Evolutionary conservation across 2,329 filamentous ascomycete species (phyloP), one percentile per base, ranked within the genome.

Genomic region (Aspergillus costaricaensis): DNA sequence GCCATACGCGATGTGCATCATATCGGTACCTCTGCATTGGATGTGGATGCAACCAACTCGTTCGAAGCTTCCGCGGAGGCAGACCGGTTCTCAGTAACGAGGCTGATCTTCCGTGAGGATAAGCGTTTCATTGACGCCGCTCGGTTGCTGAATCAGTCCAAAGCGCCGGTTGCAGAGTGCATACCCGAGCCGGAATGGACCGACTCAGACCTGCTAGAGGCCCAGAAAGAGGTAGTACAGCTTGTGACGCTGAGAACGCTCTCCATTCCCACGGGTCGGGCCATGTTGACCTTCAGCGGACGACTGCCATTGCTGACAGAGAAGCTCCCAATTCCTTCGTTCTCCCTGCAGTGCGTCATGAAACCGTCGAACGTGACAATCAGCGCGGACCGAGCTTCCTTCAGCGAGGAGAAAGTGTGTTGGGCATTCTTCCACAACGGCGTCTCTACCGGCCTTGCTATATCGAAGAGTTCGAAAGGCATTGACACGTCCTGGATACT

Each of bases 361-460:
- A 95, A 92, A 72, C 95, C 96, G 2, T 88, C 90, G 62, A 95
- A 96, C 65, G 92, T 92, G 38, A 96, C 91, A 2, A 90, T 99
- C 30, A 93, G 91, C n/a, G 92, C 95, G 6, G 95, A 99, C 72
- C 92, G 94, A 69, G 83, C 85, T 5, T 82, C 89, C 2, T 96
- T 96, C 70, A 94, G 91, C 0, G 95, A 99, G 77, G 95, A 99
- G 69, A 98, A 96, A 76, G 92, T 96, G 43, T 94, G 92, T 72
- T 99, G 95, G 95, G 93, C 94, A 0, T 99, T 97, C 77, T 99
- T 99, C 77, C 95, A 99, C 74, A 92, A 96, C 60, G 95, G 95
- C 6, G 94, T 96, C 30, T 90, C 94, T n/a, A 91, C 91, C 23
- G 95, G 95, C 3, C 80, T 99, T 25, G 91, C 92, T 59, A 96